Conservation (phyloP, 371 early-diverging fungal genomes). For the Smittium culicis region DNA sequence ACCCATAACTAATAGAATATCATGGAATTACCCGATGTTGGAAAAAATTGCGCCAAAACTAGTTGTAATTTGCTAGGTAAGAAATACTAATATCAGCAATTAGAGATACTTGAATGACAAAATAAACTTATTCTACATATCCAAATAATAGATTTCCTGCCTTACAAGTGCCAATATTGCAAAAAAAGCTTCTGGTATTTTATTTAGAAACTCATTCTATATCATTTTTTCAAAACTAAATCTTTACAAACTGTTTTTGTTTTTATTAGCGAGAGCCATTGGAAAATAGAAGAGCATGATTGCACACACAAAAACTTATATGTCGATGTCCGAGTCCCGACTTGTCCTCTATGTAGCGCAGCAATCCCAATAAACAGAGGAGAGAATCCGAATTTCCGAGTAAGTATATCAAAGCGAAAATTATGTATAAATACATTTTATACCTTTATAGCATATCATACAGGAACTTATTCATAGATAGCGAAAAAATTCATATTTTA, state of each 20-base stretch:
- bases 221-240: background rate
- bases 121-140: background rate
- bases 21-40: constrained; percentile 10
- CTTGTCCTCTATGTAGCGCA: constrained; percentile 25
- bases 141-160: constrained; percentile 14
- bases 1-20: too few relatives aligned
- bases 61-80: constrained; percentile 9
- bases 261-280: constrained; percentile 23
- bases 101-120: background rate
- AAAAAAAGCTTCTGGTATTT: constrained; percentile 20
- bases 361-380: constrained; percentile 19
- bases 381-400: constrained; percentile 21
- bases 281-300: constrained; percentile 19
- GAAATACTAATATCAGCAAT: too few relatives aligned
- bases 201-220: constrained; percentile 13
- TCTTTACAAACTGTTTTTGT: background rate
- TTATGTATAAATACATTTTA: too few relatives aligned
- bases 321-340: constrained; percentile 24
- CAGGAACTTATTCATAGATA: too few relatives aligned
- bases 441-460: too few relatives aligned
- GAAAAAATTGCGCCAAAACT: background rate
- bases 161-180: constrained; percentile 19
- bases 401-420: too few relatives aligned
- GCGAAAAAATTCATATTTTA: too few relatives aligned
- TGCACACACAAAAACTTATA: constrained; percentile 18